These are phyloP conservation scores for Alternaria panax DNA, from an alignment of 2,329 filamentous ascomycete genomes.

Conservation along the genomic window DNA sequence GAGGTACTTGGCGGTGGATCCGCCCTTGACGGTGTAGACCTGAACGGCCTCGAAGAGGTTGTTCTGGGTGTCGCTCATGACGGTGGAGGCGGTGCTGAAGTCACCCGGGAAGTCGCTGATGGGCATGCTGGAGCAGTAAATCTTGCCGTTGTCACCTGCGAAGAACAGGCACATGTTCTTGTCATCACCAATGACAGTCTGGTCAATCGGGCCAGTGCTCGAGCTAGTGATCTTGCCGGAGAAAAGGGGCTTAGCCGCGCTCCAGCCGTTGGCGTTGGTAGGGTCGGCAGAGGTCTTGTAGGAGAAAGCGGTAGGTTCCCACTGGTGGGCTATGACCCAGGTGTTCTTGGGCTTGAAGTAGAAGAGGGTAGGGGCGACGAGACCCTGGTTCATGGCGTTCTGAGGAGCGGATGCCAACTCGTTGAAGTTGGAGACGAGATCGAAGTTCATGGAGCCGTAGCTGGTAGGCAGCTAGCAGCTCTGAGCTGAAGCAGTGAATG, in stretches of 20 bases:
- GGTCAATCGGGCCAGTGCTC: constrained; percentile 66
- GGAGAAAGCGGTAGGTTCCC: constrained; percentile 66
- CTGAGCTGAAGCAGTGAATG: constrained; percentile 25
- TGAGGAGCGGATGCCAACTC: constrained; percentile 62
- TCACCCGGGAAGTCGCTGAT: constrained; percentile 67
- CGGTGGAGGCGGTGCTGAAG: constrained; percentile 62
- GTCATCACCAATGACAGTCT: constrained; percentile 68
- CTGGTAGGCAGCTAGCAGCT: constrained; percentile 62
- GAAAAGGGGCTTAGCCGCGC: constrained; percentile 62
- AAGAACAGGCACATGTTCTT: constrained; percentile 73
- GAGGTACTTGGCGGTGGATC: constrained; percentile 61
- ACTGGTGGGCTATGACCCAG: constrained; percentile 73
- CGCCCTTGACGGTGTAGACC: constrained; percentile 66
- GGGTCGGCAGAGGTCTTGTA: constrained; percentile 68
- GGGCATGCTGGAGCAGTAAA: constrained; percentile 70
- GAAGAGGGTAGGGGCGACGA: constrained; percentile 69
- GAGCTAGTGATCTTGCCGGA: constrained; percentile 61
- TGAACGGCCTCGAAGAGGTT: constrained; percentile 72
- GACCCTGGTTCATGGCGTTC: constrained; percentile 55
- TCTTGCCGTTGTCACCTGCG: constrained; percentile 70
- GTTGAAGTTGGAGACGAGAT: constrained; percentile 61
- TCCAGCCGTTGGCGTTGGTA: constrained; percentile 66
- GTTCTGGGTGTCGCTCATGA: constrained; percentile 62
- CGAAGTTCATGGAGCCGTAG: constrained; percentile 68
- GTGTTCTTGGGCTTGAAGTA: constrained; percentile 67